A percentile compares a stretch with the other conserved stretches of the same genome.
Conservation (phyloP, 148 eudicot genomes). For the Nepenthes mirabilis region DNA sequence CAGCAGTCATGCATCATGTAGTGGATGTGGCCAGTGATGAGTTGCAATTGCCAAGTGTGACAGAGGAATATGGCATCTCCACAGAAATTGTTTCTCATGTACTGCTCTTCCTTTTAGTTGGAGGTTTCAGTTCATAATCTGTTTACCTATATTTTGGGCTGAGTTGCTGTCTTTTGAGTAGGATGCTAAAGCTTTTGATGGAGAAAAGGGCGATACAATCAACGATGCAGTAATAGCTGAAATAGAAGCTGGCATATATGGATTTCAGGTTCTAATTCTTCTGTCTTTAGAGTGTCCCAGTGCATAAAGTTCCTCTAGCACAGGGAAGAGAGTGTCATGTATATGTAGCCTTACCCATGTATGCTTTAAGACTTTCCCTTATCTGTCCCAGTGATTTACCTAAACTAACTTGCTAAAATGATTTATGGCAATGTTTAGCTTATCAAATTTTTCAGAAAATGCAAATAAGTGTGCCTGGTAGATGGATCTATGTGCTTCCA, state of each 20-base stretch:
- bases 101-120: slow-evolving; percentile 6
- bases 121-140: slow-evolving; percentile 1
- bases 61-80: slow-evolving; percentile 23
- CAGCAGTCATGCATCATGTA: slow-evolving; percentile 11
- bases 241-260: slow-evolving; percentile 77
- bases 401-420: too few relatives aligned
- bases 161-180: slow-evolving; percentile 15
- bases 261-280: slow-evolving; percentile 56
- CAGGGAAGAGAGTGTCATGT: not conserved
- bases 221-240: slow-evolving; percentile 85
- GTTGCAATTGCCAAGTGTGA: slow-evolving; percentile 15
- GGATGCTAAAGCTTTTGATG: slow-evolving; percentile 33
- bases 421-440: not conserved
- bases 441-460: not conserved
- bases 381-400: too few relatives aligned
- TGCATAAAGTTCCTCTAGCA: too few relatives aligned
- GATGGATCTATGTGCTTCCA: not conserved
- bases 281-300: not conserved
- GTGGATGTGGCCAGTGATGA: slow-evolving; percentile 22
- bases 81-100: slow-evolving; percentile 40
- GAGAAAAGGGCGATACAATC: slow-evolving; percentile 30
- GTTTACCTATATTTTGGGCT: slow-evolving; percentile 6
- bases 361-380: too few relatives aligned
- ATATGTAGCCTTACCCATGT: not conserved
- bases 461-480: too few relatives aligned